These are phyloP conservation scores for Paratinospora sagittata DNA, from an alignment of 164 flowering plant genomes.

Conservation along the genomic window DNA sequence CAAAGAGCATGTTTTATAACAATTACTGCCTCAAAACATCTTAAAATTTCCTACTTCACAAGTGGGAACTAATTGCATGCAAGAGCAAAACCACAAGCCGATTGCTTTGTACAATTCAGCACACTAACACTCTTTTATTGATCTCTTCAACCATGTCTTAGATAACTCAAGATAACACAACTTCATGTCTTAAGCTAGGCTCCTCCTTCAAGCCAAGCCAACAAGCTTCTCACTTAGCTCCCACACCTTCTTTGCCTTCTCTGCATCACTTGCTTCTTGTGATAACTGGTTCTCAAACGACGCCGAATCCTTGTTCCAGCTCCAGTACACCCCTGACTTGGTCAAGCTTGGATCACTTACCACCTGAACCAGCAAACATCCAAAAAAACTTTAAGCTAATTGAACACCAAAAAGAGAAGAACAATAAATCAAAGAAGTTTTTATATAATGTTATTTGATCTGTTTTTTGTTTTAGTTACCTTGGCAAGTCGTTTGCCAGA, in stretches of 20 bases:
- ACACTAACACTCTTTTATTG: background rate
- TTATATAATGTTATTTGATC: no score
- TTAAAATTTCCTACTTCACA: constrained; percentile 13
- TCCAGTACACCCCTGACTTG: constrained; percentile 99
- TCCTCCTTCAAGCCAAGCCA: constrained; percentile 58
- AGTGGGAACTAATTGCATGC: constrained; percentile 7
- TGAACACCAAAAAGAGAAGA: background rate
- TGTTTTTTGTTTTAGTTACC: constrained; percentile 27
- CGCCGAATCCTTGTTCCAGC: constrained; percentile 92
- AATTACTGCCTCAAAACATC: background rate
- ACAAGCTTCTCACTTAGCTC: constrained; percentile 94
- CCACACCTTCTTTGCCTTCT: constrained; percentile 93
- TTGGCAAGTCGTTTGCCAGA: constrained; percentile 91
- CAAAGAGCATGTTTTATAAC: background rate
- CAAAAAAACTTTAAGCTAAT: background rate
- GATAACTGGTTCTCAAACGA: constrained; percentile 95
- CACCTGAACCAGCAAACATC: constrained; percentile 45
- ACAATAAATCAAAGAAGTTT: background rate
- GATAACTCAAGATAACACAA: background rate
- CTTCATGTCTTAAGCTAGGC: background rate
- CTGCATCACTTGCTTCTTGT: constrained; percentile 82
- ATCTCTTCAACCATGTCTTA: background rate
- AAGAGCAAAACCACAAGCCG: background rate
- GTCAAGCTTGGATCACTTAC: constrained; percentile 91
- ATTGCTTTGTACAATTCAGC: background rate